Evolutionary conservation across 2,329 filamentous ascomycete species (phyloP), one percentile per base, ranked within the genome.

Genomic region (Capronia americana): DNA sequence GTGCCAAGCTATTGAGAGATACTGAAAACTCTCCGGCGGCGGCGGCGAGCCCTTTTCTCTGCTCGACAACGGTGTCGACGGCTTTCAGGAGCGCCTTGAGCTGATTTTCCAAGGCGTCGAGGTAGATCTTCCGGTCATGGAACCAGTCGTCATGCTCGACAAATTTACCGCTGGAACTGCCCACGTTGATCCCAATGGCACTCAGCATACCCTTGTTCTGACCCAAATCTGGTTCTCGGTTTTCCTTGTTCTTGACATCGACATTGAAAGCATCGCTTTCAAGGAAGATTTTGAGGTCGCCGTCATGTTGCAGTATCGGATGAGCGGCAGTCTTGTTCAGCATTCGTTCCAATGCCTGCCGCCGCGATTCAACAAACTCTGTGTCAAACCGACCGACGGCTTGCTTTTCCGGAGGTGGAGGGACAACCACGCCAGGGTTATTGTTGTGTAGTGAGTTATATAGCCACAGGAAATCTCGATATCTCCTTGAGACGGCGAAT

Each of bases 101-200:
- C 77, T 98, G 94, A 73, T 88, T 93, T 76, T 98, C 93, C 44
- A 98, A 85, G 4, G 93, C 93, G 77, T 99, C 95, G 11, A 99
- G 86, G 75, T 99, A 99, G 63, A 98, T 87, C 74, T 90, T 92
- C 68, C 95, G 92, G 72, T 99, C 95, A 74, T 99, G 94, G 81
- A 99, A 99, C 95, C 94, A 99, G 80, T 99, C 95, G 77, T 99
- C 95, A 76, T 98, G 95, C 79, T 99, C 95, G 46, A 99, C 88
- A 80, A 99, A 99, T 79, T 99, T 99, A 66, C 84, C 84, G 38
- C 80, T 80, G 73, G 86, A 89, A 65, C 88, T 86, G 32, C 93
- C 91, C 28, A 94, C 88, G 69, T 85, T 91, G 69, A 95, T 86
- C 24, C 92, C 92, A 61, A 97, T 85, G 17, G 90, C 92, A 74